These are phyloP conservation scores for Piromyces sp. DNA, from an alignment of 192 early-diverging fungal species.

Conservation along the genomic window DNA sequence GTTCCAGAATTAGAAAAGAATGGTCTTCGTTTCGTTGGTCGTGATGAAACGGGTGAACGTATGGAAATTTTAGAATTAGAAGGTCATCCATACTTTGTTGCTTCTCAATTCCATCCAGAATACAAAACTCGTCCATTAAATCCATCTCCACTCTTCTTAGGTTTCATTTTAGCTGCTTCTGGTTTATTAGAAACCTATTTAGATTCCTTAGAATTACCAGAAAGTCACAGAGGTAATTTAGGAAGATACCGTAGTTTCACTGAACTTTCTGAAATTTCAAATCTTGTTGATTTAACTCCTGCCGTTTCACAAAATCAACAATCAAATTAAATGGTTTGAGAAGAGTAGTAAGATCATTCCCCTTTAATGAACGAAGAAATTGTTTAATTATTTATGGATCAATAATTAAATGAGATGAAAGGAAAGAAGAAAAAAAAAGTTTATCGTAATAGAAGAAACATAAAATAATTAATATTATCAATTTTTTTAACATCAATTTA, in stretches of 20 bases:
- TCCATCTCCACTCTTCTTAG: slow-evolving; percentile 82
- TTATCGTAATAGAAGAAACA: no score
- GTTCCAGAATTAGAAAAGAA: slow-evolving; percentile 55
- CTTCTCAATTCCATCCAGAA: slow-evolving; percentile 92
- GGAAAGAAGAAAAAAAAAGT: no score
- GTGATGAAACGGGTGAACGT: slow-evolving; percentile 85
- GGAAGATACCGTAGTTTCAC: background rate
- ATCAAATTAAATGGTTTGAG: no score
- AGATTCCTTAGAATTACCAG: background rate
- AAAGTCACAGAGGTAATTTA: background rate
- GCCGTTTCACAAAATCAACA: background rate
- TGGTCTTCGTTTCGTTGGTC: slow-evolving; percentile 77
- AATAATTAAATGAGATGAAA: no score
- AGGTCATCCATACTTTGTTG: slow-evolving; percentile 84
- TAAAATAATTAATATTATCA: no score
- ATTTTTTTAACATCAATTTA: no score
- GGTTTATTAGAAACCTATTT: slow-evolving; percentile 41
- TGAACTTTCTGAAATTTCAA: background rate
- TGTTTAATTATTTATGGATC: no score
- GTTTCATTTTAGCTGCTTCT: slow-evolving; percentile 73
- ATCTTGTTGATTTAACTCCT: background rate
- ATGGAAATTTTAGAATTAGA: slow-evolving; percentile 87
- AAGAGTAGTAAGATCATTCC: no score
- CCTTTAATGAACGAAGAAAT: no score
- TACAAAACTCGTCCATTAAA: slow-evolving; percentile 85